Evolutionary conservation across 2,329 filamentous ascomycete species (phyloP), one percentile per base, ranked within the genome.

Genomic region (Harringtonia lauricola): DNA sequence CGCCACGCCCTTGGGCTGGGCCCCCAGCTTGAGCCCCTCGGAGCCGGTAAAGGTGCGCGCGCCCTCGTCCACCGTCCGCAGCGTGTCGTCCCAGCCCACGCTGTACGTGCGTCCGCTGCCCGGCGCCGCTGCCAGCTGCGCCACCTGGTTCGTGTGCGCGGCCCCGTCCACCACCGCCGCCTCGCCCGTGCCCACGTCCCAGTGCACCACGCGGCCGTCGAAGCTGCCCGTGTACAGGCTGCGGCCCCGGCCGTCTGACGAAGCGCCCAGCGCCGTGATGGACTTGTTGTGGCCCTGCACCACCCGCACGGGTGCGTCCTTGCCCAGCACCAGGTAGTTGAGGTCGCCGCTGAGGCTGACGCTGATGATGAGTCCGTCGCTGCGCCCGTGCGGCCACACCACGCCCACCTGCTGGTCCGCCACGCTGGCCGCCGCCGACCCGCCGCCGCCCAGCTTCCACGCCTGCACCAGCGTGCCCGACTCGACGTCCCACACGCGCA

Each of bases 321-420:
- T 83, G 36, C 83, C 84, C 57, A 86, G 77, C 12, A 77, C 71
- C 36, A 96, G 72, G 62, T 98, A 98, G 60, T 86, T 94, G 47
- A 98, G 76, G 59, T 95, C 86, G 21, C 92, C 92, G 41, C 81
- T 80, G 18, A 96, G 72, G 54, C 87, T 92, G 51, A 96, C 68
- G 60, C 86, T 94, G 60, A 98, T 89, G 51, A 98, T 79, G 47
- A 95, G 69, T 26, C 84, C 86, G 59, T 98, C 92, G 42, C 69
- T 83, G 51, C 90, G 76, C 39, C 84, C 85, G 38, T 79, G 72
- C 1, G 89, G 86, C 80, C 88, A 94, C 10, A 92, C 86, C 7
- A 98, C 87, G 42, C 92, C 92, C 28, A 96, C 86, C 59, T 98
- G 92, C 62, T 98, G 92, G 58, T 95, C 76, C 4, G 74, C 72